A percentile compares a stretch with the other conserved stretches of the same genome.
phyloP scores from a whole-genome alignment of 2,329 filamentous ascomycete species.

The Diaporthe caulivora region DNA sequence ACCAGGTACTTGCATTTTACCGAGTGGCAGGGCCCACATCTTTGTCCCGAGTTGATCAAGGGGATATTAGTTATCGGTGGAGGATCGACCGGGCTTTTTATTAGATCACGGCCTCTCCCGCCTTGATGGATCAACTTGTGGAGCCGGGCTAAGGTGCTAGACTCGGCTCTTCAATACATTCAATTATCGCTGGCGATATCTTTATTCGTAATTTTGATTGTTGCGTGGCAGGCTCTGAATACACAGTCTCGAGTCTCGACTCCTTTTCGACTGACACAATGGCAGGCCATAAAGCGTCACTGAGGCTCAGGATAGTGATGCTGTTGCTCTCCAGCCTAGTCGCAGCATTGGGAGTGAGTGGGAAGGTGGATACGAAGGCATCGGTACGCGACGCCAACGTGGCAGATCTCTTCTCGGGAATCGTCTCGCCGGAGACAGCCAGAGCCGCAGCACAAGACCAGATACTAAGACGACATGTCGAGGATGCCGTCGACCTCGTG shows the following conservation, averaged over 20 bases:
- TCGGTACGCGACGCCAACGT: neutral
- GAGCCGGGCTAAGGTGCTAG: neutral
- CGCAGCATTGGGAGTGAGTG: neutral
- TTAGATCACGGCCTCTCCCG: constrained; percentile 28
- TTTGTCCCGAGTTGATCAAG: constrained; percentile 1
- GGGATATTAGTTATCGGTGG: neutral
- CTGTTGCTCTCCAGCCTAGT: neutral
- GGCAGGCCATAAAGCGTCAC: constrained; percentile 5
- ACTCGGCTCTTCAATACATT: constrained; percentile 22
- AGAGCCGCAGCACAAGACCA: constrained; percentile 8
- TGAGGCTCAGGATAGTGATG: neutral
- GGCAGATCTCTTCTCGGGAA: neutral
- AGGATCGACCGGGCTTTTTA: constrained; percentile 5
- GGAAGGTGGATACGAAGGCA: neutral
- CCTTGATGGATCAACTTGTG: neutral
- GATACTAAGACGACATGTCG: constrained; percentile 12
- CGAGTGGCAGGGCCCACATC: neutral
- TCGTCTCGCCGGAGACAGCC: constrained; percentile 26
- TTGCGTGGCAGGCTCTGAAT: neutral
- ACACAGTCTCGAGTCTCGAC: neutral
- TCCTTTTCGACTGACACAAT: neutral
- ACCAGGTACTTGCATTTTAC: neutral
- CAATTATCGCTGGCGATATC: constrained; percentile 21
- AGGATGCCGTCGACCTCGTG: constrained; percentile 27
- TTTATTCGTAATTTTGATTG: neutral